Percentiles rank a stretch among this genome's conserved stretches.
Evolutionary conservation across 2,329 filamentous ascomycete genomes (phyloP).

Genomic region (Aureobasidium zeae): DNA sequence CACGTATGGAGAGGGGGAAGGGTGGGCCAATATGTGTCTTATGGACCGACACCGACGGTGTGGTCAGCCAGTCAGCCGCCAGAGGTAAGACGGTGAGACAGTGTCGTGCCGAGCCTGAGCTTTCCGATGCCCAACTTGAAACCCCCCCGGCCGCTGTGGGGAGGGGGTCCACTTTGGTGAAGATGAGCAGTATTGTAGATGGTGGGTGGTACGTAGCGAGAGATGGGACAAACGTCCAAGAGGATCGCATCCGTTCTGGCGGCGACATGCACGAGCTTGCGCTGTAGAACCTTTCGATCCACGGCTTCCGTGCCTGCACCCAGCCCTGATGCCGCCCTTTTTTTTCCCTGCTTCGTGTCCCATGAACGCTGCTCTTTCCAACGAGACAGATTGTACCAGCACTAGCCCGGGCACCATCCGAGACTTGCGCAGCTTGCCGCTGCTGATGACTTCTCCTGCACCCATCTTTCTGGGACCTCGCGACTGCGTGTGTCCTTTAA

Average conservation of each 20-base stretch:
- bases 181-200: conserved; percentile 6
- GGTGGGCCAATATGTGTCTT: conserved; percentile 4
- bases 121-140: conserved; percentile 16
- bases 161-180: conserved; percentile 5
- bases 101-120: conserved; percentile 16
- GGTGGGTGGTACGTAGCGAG: conserved; percentile 12
- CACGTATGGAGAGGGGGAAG: no score
- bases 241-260: conserved; percentile 4
- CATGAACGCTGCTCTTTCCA: conserved; percentile 13
- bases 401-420: conserved; percentile 16
- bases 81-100: conserved; percentile 14
- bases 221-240: neutral
- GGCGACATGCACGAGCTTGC: conserved; percentile 15
- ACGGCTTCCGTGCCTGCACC: conserved; percentile 13
- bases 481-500: conserved; percentile 15
- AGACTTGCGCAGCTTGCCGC: conserved; percentile 16
- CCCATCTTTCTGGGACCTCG: conserved; percentile 12
- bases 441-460: conserved; percentile 16
- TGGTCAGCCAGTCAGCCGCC: conserved; percentile 15
- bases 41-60: conserved; percentile 9
- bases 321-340: conserved; percentile 10
- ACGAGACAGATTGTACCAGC: conserved; percentile 10
- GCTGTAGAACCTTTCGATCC: conserved; percentile 16
- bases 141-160: conserved; percentile 14
- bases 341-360: neutral